A percentile compares a stretch with the other conserved stretches of the same genome.
Evolutionary conservation across 106 monocot species (phyloP).

Genomic region (Narthecium ossifragum): DNA sequence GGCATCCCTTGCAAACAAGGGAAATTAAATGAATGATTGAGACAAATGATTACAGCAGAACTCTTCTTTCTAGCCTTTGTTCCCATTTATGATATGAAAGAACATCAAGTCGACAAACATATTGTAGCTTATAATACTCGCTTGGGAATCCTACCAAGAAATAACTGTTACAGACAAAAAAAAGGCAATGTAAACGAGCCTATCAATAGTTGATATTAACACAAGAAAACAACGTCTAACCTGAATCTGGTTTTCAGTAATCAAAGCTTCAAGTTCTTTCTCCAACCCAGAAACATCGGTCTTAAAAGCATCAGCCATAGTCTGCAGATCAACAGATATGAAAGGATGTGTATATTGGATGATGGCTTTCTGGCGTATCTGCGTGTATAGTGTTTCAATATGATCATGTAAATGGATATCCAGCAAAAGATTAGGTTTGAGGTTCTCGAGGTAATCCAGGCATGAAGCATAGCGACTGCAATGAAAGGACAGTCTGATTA

Average conservation of each 20-base stretch:
- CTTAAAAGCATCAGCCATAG: constrained; percentile 90
- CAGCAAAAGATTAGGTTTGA: constrained; percentile 68
- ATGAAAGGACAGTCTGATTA: not conserved
- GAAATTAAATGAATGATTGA: no score
- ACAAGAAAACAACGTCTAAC: constrained; percentile 14
- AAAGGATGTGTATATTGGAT: constrained; percentile 96
- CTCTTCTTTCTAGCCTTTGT: no score
- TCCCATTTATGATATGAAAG: no score
- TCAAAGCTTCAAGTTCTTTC: constrained; percentile 93
- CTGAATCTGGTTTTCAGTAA: constrained; percentile 87
- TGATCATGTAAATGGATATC: constrained; percentile 95
- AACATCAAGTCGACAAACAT: no score
- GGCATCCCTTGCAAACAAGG: no score
- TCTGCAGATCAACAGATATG: constrained; percentile 85
- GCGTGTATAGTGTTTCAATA: constrained; percentile 66
- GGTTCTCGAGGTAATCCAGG: constrained; percentile 82
- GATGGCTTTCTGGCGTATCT: constrained; percentile 96
- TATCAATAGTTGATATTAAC: no score
- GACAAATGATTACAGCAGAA: no score
- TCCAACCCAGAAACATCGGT: constrained; percentile 69
- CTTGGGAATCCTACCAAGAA: no score
- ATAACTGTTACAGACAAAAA: no score
- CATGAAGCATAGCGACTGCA: constrained; percentile 90
- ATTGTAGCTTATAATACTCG: no score
- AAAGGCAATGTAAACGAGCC: no score